Conservation (phyloP, 2,329 filamentous ascomycete genomes). For the Trichoderma oligosporum region DNA sequence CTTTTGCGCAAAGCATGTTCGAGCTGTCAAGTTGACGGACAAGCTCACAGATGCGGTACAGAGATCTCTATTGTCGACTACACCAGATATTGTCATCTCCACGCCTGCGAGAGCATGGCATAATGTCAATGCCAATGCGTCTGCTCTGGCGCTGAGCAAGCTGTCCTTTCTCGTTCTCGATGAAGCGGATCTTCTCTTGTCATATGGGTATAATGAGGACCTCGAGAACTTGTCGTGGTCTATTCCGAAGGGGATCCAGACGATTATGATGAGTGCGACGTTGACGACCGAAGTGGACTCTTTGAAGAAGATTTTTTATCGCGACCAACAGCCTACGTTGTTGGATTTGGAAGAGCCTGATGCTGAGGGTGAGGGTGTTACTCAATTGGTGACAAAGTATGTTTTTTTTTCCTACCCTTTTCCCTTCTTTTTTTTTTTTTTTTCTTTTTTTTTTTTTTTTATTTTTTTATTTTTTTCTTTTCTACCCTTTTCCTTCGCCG, state of each 20-base stretch:
- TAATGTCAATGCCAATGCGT: conserved; percentile 65
- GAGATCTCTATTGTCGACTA: conserved; percentile 76
- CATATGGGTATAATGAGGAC: conserved; percentile 91
- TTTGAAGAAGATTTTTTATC: conserved; percentile 80
- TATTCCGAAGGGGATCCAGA: conserved; percentile 82
- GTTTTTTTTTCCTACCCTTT: conserved; percentile 23
- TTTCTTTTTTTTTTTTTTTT: not conserved
- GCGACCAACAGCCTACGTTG: conserved; percentile 61
- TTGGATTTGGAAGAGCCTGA: conserved; percentile 82
- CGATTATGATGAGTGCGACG: conserved; percentile 90
- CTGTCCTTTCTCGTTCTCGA: conserved; percentile 82
- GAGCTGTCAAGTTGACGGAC: conserved; percentile 80
- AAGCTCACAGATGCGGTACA: conserved; percentile 88
- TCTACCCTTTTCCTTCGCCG: not conserved
- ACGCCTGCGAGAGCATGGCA: conserved; percentile 81
- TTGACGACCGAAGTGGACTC: conserved; percentile 82
- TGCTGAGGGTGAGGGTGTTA: conserved; percentile 69
- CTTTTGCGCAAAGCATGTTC: conserved; percentile 81
- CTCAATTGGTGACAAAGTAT: conserved; percentile 81
- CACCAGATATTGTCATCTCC: conserved; percentile 83
- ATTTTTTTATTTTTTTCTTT: too few relatives aligned
- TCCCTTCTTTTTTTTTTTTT: not conserved
- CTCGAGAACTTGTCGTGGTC: conserved; percentile 73
- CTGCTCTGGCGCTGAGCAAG: conserved; percentile 63
- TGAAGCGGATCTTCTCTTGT: conserved; percentile 88